A percentile compares a stretch with the other conserved stretches of the same genome.
phyloP scores from a whole-genome alignment of 2,329 filamentous ascomycete species.

The Pestalotiopsis sp. region DNA sequence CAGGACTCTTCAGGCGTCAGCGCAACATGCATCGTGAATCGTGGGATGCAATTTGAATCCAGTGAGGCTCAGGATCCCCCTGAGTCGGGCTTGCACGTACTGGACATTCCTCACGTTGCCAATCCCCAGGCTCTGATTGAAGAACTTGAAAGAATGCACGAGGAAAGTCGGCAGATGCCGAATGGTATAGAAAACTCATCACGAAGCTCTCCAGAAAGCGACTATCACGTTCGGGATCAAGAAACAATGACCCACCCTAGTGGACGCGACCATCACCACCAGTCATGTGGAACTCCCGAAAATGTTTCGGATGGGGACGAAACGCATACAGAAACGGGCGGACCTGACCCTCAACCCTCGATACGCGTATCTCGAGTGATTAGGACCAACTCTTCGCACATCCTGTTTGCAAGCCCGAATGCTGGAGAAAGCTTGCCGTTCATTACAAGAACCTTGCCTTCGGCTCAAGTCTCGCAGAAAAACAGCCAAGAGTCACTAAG shows the following conservation, averaged over 20 bases:
- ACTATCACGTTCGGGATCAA: no score
- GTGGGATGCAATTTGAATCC: background rate
- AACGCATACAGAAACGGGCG: no score
- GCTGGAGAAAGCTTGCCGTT: background rate
- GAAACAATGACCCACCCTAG: no score
- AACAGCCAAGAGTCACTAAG: background rate
- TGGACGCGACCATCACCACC: no score
- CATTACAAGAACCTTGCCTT: background rate
- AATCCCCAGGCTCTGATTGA: background rate
- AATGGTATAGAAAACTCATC: no score
- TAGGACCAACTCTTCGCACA: background rate
- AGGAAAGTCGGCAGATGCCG: background rate
- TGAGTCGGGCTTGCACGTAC: background rate
- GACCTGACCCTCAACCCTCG: background rate
- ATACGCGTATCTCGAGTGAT: background rate
- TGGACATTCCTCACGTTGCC: background rate
- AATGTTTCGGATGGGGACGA: no score
- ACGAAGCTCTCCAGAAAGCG: no score
- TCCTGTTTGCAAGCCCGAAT: background rate
- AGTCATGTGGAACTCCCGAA: no score
- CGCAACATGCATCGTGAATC: background rate
- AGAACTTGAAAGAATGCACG: background rate
- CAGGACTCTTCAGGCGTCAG: no score
- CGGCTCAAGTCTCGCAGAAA: background rate
- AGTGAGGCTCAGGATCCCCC: background rate